These are phyloP conservation scores for Dendryphion nanum DNA, from an alignment of 2,329 filamentous ascomycete genomes.

Conservation along the genomic window DNA sequence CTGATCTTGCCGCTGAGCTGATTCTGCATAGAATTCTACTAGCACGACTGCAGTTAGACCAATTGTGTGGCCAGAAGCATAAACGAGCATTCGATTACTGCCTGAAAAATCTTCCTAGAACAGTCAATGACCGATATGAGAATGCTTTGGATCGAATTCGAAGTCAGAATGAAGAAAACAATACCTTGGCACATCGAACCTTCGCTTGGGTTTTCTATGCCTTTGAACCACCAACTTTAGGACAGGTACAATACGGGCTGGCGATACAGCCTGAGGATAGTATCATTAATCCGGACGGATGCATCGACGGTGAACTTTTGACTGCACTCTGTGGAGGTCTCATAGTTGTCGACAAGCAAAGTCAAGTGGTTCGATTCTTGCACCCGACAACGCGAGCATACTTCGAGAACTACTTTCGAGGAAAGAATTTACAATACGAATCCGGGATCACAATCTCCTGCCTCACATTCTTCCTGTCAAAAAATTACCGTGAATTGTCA, in stretches of 20 bases:
- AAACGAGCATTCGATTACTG: neutral
- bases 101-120: too few species aligned
- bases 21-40: neutral
- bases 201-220: constrained; percentile 4
- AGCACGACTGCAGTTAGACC: neutral
- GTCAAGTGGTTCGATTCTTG: constrained; percentile 17
- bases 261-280: constrained; percentile 2
- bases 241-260: constrained; percentile 4
- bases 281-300: constrained; percentile 2
- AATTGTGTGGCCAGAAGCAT: neutral
- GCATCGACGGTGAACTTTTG: constrained; percentile 4
- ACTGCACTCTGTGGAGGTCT: constrained; percentile 21
- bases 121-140: too few species aligned
- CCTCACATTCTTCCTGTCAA: too few species aligned
- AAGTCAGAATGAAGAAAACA: constrained; percentile 28
- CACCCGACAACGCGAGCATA: constrained; percentile 18
- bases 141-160: constrained; percentile 33
- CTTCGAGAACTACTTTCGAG: too few species aligned
- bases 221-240: constrained; percentile 3
- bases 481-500: too few species aligned
- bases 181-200: constrained; percentile 32
- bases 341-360: constrained; percentile 22
- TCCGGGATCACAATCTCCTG: too few species aligned
- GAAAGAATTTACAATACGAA: too few species aligned
- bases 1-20: too few species aligned